Evolutionary conservation across 2,329 filamentous ascomycete species (phyloP).

Genomic region (Xylaria multiplex): DNA sequence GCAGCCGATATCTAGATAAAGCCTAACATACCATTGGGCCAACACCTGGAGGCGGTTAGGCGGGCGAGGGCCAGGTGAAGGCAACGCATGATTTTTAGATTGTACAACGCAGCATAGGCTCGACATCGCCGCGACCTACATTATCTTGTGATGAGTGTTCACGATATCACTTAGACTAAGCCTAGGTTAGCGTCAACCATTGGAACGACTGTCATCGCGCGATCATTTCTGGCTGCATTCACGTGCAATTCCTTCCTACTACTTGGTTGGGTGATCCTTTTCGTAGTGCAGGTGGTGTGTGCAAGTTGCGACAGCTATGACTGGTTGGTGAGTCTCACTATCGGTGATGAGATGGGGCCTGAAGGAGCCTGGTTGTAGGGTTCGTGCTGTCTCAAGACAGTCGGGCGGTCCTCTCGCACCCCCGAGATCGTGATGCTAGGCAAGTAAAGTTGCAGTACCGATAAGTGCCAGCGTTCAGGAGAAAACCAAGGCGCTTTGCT

Average conservation of each 20-base stretch:
- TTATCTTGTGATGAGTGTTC: conserved; percentile 29
- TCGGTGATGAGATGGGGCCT: conserved; percentile 24
- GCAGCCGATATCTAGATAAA: conserved; percentile 25
- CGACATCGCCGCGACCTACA: neutral
- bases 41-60: conserved; percentile 16
- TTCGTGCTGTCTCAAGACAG: conserved; percentile 19
- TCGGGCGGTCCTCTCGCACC: conserved; percentile 3
- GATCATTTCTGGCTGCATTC: conserved; percentile 22
- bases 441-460: conserved; percentile 11
- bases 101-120: conserved; percentile 34
- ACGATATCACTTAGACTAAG: conserved; percentile 21
- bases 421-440: conserved; percentile 23
- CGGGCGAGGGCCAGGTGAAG: conserved; percentile 27
- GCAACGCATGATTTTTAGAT: conserved; percentile 24
- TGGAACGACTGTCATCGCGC: conserved; percentile 6
- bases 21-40: conserved; percentile 17
- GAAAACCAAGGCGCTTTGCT: conserved; percentile 26
- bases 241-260: conserved; percentile 18
- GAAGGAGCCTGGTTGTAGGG: conserved; percentile 15
- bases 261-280: conserved; percentile 29
- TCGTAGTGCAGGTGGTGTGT: conserved; percentile 29
- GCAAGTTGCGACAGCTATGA: conserved; percentile 29
- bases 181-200: conserved; percentile 13
- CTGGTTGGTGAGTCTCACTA: conserved; percentile 25
- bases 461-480: conserved; percentile 23